Conservation (phyloP, 805 yeast species). For the Barnettozyma wickerhamii region DNA sequence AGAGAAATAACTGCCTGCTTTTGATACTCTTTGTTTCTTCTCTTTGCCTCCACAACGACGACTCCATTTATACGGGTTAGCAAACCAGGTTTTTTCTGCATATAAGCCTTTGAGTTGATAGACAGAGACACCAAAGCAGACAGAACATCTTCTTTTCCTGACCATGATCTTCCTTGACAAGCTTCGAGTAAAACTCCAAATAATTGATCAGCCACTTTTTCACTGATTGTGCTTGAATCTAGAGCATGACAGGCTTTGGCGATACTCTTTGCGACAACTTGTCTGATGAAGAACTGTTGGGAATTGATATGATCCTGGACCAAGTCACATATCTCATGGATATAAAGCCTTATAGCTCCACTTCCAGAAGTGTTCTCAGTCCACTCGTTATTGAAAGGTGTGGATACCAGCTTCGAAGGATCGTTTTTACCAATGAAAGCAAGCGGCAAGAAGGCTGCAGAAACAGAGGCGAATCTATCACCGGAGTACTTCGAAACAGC, state of each 20-base stretch:
- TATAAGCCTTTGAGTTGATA: constrained; percentile 36
- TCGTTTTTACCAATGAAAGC: constrained; percentile 78
- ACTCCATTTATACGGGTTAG: constrained; percentile 37
- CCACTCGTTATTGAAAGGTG: constrained; percentile 65
- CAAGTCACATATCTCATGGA: constrained; percentile 59
- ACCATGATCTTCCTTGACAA: constrained; percentile 77
- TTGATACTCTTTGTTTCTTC: constrained; percentile 65
- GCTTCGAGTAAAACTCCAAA: constrained; percentile 55
- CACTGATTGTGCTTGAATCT: constrained; percentile 24
- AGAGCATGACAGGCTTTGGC: constrained; percentile 51
- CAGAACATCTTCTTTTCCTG: constrained; percentile 76
- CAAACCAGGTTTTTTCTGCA: constrained; percentile 30
- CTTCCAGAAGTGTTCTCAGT: constrained; percentile 71
- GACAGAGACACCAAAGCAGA: constrained; percentile 63
- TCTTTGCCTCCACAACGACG: constrained; percentile 55
- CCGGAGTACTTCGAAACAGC: constrained; percentile 65
- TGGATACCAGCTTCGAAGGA: constrained; percentile 38
- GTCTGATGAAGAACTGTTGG: constrained; percentile 58
- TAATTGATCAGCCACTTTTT: constrained; percentile 30
- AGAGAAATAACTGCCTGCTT: constrained; percentile 47
- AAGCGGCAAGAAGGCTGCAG: constrained; percentile 68
- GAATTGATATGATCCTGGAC: constrained; percentile 49
- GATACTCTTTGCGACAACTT: constrained; percentile 64
- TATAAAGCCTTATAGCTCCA: constrained; percentile 64
- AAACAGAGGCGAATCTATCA: constrained; percentile 58